Percentiles rank a stretch among this genome's conserved stretches.
Evolutionary conservation across 2,329 filamentous ascomycete species (phyloP).

Genomic region (Apiospora marii): DNA sequence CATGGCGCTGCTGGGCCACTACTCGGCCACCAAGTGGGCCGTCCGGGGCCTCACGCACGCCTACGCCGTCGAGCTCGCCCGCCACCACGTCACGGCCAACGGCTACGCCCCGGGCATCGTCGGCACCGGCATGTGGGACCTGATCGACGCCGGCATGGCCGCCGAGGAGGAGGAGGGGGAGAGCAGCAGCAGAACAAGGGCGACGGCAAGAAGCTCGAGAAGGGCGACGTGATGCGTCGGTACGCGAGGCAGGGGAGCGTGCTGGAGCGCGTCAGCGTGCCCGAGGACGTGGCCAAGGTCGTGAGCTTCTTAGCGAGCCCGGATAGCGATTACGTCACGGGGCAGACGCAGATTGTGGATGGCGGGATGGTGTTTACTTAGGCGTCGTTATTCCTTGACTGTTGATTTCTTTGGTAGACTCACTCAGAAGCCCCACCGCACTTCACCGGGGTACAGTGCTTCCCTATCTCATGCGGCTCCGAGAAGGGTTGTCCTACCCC

Average conservation of each 20-base stretch:
- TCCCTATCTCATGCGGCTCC: too few species aligned
- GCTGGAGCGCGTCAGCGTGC: constrained; percentile 63
- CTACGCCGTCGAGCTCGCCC: constrained; percentile 71
- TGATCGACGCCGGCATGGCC: constrained; percentile 67
- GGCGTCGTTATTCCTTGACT: neutral
- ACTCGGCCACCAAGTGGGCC: constrained; percentile 71
- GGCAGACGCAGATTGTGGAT: constrained; percentile 70
- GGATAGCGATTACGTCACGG: constrained; percentile 71
- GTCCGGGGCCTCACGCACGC: constrained; percentile 71
- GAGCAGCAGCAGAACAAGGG: constrained; percentile 58
- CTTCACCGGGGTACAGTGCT: too few species aligned
- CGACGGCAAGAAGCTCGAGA: constrained; percentile 54
- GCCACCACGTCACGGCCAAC: constrained; percentile 71
- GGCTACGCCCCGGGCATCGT: constrained; percentile 74
- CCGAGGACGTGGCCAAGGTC: constrained; percentile 68
- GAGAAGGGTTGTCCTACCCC: neutral
- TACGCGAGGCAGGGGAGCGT: constrained; percentile 5
- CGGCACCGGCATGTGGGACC: constrained; percentile 72
- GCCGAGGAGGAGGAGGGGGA: constrained; percentile 52
- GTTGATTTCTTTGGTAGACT: neutral
- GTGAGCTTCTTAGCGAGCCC: constrained; percentile 68
- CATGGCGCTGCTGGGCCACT: constrained; percentile 66
- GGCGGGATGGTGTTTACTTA: constrained; percentile 62
- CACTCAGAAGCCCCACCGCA: neutral
- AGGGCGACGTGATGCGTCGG: constrained; percentile 5